phyloP scores from a whole-genome alignment of 495 filamentous ascomycete species.

The Neurospora tetraspora region DNA sequence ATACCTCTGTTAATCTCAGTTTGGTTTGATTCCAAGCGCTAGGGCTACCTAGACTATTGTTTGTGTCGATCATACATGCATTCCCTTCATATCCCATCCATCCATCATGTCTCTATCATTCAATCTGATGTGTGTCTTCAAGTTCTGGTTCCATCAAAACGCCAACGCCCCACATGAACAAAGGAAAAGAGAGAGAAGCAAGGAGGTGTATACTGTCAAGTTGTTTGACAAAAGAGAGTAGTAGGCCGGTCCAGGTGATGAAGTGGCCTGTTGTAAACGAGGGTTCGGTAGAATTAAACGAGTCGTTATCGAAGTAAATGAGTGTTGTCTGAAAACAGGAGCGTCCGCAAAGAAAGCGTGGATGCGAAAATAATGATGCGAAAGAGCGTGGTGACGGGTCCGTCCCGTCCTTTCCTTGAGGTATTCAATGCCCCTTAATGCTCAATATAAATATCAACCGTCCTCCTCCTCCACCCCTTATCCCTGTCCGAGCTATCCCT shows the following conservation, averaged over 20 bases:
- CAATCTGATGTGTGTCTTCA: background rate
- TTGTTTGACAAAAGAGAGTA: background rate
- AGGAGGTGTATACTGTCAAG: background rate
- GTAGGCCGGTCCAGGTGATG: too few species aligned
- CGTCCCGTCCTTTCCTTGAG: too few species aligned
- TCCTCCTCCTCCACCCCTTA: background rate
- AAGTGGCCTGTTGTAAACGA: background rate
- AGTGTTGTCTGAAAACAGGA: background rate
- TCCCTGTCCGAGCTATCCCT: background rate
- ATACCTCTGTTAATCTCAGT: background rate
- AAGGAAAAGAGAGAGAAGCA: background rate
- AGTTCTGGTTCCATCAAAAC: background rate
- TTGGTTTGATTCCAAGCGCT: background rate
- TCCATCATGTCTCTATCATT: background rate
- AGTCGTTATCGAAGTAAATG: background rate
- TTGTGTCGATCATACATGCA: background rate
- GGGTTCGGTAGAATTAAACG: background rate
- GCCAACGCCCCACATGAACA: background rate
- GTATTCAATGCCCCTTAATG: too few species aligned
- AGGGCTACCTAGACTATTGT: background rate
- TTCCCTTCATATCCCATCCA: background rate
- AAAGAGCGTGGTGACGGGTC: background rate
- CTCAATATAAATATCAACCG: background rate
- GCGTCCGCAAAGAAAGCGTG: background rate
- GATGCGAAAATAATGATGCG: rapidly evolving